phyloP scores from a whole-genome alignment of 2,329 filamentous ascomycete genomes.

The Chaetomium globosum region DNA sequence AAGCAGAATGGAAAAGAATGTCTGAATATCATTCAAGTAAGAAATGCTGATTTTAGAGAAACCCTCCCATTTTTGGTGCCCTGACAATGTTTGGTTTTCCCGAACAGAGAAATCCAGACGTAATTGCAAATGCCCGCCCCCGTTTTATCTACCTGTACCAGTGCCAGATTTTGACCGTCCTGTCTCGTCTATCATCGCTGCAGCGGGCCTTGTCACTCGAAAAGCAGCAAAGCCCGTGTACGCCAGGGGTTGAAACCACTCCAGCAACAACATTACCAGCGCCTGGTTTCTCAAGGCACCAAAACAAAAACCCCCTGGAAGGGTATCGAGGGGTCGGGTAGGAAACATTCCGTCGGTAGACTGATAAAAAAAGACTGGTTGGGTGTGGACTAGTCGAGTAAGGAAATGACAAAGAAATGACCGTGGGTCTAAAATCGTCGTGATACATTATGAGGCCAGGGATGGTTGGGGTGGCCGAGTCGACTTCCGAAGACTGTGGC shows the following conservation, averaged over 20 bases:
- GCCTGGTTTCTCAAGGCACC: background rate
- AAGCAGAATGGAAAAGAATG: background rate
- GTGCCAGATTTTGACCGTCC: slow-evolving; percentile 10
- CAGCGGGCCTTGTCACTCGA: background rate
- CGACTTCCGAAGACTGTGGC: slow-evolving; percentile 23
- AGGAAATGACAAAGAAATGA: slow-evolving; percentile 13
- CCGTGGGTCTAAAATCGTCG: slow-evolving; percentile 19
- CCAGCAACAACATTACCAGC: background rate
- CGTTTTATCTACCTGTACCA: slow-evolving; percentile 34
- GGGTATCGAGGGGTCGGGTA: background rate
- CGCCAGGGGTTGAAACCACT: background rate
- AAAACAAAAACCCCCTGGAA: background rate
- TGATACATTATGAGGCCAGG: slow-evolving; percentile 46
- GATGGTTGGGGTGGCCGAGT: slow-evolving; percentile 40
- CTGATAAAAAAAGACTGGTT: slow-evolving; percentile 10
- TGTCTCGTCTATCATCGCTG: slow-evolving; percentile 6
- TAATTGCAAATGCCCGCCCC: slow-evolving; percentile 5
- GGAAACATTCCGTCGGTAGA: background rate
- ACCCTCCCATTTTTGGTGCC: slow-evolving; percentile 4
- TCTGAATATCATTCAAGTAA: background rate
- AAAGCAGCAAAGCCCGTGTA: background rate
- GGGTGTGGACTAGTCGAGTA: background rate
- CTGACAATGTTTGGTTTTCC: slow-evolving; percentile 20
- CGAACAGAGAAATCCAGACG: slow-evolving; percentile 18
- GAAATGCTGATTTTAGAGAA: slow-evolving; percentile 8